Conservation (phyloP, 805 yeast genomes). For the Zygosaccharomyces bailii region DNA sequence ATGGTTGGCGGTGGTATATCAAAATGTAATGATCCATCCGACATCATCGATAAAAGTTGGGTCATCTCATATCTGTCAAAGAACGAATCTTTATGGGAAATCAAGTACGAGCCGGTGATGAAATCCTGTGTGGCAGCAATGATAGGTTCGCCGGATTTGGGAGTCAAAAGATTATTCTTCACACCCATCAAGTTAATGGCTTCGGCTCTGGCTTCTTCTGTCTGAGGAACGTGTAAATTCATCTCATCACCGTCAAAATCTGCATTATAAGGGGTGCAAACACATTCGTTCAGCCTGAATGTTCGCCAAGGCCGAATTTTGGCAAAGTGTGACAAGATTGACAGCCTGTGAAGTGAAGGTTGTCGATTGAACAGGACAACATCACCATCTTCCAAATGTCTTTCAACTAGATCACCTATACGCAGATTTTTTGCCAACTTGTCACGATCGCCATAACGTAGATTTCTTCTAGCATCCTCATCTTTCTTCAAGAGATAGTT, state of each 20-base stretch:
- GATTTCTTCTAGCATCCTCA: conserved; percentile 81
- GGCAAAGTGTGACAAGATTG: conserved; percentile 93
- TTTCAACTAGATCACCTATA: conserved; percentile 90
- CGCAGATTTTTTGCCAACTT: conserved; percentile 72
- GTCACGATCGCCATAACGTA: conserved; percentile 81
- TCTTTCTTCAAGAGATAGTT: conserved; percentile 80
- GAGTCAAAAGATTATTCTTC: conserved; percentile 88
- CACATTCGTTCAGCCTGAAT: conserved; percentile 95
- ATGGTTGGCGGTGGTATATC: conserved; percentile 96
- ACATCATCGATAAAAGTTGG: conserved; percentile 90
- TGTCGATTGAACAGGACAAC: conserved; percentile 94
- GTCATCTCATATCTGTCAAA: conserved; percentile 82
- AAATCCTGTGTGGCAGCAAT: conserved; percentile 99
- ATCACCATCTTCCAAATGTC: conserved; percentile 97
- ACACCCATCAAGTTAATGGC: conserved; percentile 99
- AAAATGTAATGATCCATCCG: conserved; percentile 82
- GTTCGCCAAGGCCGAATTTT: conserved; percentile 98
- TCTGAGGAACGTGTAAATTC: conserved; percentile 98
- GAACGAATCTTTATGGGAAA: conserved; percentile 90
- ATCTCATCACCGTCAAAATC: conserved; percentile 99
- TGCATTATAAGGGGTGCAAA: conserved; percentile 98
- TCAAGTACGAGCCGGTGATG: conserved; percentile 91
- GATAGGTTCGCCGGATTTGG: conserved; percentile 97
- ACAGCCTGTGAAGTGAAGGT: conserved; percentile 92
- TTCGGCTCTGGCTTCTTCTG: conserved; percentile 98